phyloP scores from a whole-genome alignment of 208 protist species.

The Blechomonas ayalai region DNA sequence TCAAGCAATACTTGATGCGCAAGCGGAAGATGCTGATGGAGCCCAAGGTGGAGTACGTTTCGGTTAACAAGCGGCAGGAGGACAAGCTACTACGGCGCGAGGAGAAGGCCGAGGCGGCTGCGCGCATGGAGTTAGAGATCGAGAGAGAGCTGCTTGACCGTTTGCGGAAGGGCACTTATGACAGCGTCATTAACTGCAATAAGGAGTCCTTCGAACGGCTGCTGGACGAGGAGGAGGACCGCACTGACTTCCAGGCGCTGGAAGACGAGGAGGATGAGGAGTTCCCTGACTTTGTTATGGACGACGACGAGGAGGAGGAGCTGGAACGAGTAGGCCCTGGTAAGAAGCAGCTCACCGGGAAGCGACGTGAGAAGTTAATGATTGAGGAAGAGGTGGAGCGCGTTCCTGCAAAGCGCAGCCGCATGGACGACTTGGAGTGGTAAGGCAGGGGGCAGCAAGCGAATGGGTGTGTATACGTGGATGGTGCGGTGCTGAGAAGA shows the following conservation, averaged over 20 bases:
- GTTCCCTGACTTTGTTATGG: slow-evolving; percentile 86
- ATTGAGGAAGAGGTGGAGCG: slow-evolving; percentile 85
- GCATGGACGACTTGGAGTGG: slow-evolving; percentile 75
- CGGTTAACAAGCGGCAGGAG: slow-evolving; percentile 97
- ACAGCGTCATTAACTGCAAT: slow-evolving; percentile 88
- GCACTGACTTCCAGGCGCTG: slow-evolving; percentile 60
- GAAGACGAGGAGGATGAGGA: slow-evolving; percentile 82
- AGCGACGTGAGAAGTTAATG: slow-evolving; percentile 58
- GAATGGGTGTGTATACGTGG: background rate
- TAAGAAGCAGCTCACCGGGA: slow-evolving; percentile 13
- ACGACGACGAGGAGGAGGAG: slow-evolving; percentile 77
- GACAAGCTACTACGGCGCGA: slow-evolving; percentile 92
- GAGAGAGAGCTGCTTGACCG: slow-evolving; percentile 97
- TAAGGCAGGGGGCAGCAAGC: slow-evolving; percentile 11
- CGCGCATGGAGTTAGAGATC: slow-evolving; percentile 95
- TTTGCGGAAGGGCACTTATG: slow-evolving; percentile 91
- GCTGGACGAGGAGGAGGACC: slow-evolving; percentile 83
- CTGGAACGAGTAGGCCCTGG: slow-evolving; percentile 17
- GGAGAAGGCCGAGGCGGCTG: slow-evolving; percentile 95
- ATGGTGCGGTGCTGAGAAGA: no score
- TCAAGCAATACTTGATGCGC: slow-evolving; percentile 97
- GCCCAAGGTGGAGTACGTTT: slow-evolving; percentile 92
- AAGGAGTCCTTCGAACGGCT: slow-evolving; percentile 83
- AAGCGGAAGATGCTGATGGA: slow-evolving; percentile 94
- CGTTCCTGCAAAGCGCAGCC: slow-evolving; percentile 38